phyloP scores from a whole-genome alignment of 2,329 filamentous ascomycete species.

The Leptoxyphium fumago region DNA sequence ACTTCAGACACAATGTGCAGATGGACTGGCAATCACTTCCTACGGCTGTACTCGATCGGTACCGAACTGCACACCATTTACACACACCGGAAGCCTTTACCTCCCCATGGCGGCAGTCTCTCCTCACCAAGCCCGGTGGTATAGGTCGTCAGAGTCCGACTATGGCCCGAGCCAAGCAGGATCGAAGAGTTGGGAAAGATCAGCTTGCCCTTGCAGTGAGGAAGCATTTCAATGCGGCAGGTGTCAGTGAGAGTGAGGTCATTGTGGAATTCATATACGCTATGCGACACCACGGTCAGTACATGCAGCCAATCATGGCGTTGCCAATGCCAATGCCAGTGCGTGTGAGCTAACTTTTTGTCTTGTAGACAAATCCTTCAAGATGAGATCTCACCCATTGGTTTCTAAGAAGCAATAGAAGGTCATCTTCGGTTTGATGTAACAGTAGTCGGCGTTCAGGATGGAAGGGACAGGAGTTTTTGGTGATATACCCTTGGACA shows the following conservation, averaged over 20 bases:
- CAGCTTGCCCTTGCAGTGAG: constrained; percentile 57
- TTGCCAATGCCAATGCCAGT: background rate
- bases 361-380: constrained; percentile 30
- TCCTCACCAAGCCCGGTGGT: constrained; percentile 29
- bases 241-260: constrained; percentile 68
- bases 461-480: too few species aligned
- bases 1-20: constrained; percentile 15
- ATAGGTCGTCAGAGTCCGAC: constrained; percentile 62
- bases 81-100: constrained; percentile 56
- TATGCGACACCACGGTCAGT: constrained; percentile 43
- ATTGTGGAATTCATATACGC: constrained; percentile 68
- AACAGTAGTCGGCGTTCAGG: too few species aligned
- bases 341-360: constrained; percentile 1
- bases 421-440: too few species aligned
- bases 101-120: constrained; percentile 32
- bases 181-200: constrained; percentile 55
- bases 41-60: constrained; percentile 53
- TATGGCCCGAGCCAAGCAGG: constrained; percentile 51
- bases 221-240: constrained; percentile 71
- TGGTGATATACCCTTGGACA: too few species aligned
- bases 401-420: constrained; percentile 7
- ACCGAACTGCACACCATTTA: constrained; percentile 60
- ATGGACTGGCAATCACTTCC: constrained; percentile 56
- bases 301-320: background rate
- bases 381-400: constrained; percentile 27